phyloP scores from a whole-genome alignment of 768 basidiomycete species.

The Suillus subalutaceus region DNA sequence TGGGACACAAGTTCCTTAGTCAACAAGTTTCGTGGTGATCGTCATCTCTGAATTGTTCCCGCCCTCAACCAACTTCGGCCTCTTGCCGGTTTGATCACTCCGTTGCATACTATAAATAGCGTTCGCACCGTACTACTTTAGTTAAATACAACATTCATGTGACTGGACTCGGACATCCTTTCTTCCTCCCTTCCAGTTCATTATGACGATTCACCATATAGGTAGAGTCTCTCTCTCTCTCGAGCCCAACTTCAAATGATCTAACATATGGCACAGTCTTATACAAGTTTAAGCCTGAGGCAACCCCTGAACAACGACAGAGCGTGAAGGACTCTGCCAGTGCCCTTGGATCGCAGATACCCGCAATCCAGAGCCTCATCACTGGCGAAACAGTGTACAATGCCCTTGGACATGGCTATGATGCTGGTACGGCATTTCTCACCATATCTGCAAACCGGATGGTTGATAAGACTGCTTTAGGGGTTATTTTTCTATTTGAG shows the following conservation, averaged over 20 bases:
- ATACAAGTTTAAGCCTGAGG: slow-evolving; percentile 26
- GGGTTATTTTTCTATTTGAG: slow-evolving; percentile 29
- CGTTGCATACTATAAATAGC: background rate
- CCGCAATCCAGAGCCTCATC: slow-evolving; percentile 19
- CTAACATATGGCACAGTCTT: slow-evolving; percentile 17
- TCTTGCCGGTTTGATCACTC: background rate
- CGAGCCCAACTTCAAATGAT: background rate
- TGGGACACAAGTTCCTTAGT: background rate
- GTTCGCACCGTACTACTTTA: background rate
- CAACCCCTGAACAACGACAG: slow-evolving; percentile 10
- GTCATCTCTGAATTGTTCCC: background rate
- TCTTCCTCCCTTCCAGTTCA: background rate
- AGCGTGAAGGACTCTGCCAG: slow-evolving; percentile 9
- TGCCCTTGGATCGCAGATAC: slow-evolving; percentile 19
- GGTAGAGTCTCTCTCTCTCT: slow-evolving; percentile 12
- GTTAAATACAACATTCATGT: background rate
- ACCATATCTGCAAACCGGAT: background rate
- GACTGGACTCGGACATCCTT: background rate
- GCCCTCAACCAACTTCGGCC: background rate
- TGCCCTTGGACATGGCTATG: slow-evolving; percentile 24
- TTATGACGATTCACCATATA: slow-evolving; percentile 20
- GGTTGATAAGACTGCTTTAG: slow-evolving; percentile 11
- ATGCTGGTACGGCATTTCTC: slow-evolving; percentile 21
- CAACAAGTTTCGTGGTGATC: background rate
- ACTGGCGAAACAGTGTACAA: slow-evolving; percentile 21